phyloP scores from a whole-genome alignment of 1,139 yeast genomes.

The Lodderomyces parapsilosis region DNA sequence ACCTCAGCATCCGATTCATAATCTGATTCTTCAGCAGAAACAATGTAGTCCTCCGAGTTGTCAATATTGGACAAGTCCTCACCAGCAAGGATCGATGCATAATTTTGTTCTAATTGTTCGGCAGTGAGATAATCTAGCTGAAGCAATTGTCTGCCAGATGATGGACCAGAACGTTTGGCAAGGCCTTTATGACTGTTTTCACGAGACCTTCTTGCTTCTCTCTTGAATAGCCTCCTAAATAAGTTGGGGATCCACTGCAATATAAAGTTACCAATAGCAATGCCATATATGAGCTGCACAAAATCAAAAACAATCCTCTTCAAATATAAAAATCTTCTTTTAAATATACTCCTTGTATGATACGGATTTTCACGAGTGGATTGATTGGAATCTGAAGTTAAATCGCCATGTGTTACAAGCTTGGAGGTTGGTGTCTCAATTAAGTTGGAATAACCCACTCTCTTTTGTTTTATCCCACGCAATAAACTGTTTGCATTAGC shows the following conservation, averaged over 20 bases:
- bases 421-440: slow-evolving; percentile 28
- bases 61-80: slow-evolving; percentile 45
- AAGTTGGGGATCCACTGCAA: slow-evolving; percentile 8
- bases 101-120: slow-evolving; percentile 22
- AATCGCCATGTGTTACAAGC: slow-evolving; percentile 21
- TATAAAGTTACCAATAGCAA: slow-evolving; percentile 16
- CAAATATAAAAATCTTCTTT: slow-evolving; percentile 21
- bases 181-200: not conserved
- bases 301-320: slow-evolving; percentile 21
- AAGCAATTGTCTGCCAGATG: slow-evolving; percentile 5
- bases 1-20: slow-evolving; percentile 19
- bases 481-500: not conserved
- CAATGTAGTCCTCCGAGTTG: slow-evolving; percentile 41
- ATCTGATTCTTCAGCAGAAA: slow-evolving; percentile 15
- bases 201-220: too few relatives aligned
- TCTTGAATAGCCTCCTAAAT: not conserved
- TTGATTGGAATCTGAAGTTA: slow-evolving; percentile 3
- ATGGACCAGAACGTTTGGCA: not conserved
- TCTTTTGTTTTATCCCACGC: slow-evolving; percentile 3
- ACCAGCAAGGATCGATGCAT: slow-evolving; percentile 26
- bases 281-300: slow-evolving; percentile 25
- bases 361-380: not conserved
- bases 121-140: slow-evolving; percentile 24
- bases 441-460: slow-evolving; percentile 35
- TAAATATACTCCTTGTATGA: slow-evolving; percentile 18